phyloP scores from a whole-genome alignment of 2,329 filamentous ascomycete species.

The Penicillium vulpinum region DNA sequence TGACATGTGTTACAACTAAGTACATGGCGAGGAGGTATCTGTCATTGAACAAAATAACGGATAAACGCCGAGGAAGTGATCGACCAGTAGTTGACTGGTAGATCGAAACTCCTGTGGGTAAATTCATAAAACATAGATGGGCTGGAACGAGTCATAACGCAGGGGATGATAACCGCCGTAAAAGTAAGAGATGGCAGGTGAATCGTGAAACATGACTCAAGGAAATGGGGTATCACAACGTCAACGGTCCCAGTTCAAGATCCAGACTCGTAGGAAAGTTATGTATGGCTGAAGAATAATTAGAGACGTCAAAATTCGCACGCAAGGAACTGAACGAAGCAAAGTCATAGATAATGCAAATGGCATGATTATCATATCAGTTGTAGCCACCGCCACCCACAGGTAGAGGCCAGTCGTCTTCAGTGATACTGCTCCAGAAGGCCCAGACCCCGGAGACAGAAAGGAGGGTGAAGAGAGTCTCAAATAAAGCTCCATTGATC shows the following conservation, averaged over 20 bases:
- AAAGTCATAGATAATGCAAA: slow-evolving; percentile 1
- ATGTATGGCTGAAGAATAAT: slow-evolving; percentile 15
- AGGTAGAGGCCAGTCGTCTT: slow-evolving; percentile 88
- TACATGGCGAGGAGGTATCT: slow-evolving; percentile 40
- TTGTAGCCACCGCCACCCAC: slow-evolving; percentile 32
- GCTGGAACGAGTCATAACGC: slow-evolving; percentile 4
- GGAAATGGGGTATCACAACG: slow-evolving; percentile 28
- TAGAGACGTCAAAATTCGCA: slow-evolving; percentile 2
- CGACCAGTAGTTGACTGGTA: slow-evolving; percentile 3
- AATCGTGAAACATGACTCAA: slow-evolving; percentile 29
- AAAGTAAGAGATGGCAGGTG: slow-evolving; percentile 5
- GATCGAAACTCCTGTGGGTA: slow-evolving; percentile 5
- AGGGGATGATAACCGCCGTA: slow-evolving; percentile 10
- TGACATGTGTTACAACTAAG: slow-evolving; percentile 27
- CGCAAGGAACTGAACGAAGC: slow-evolving; percentile 6
- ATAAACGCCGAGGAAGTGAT: slow-evolving; percentile 16
- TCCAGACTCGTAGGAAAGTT: slow-evolving; percentile 13
- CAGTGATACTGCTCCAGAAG: slow-evolving; percentile 99
- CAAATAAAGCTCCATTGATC: slow-evolving; percentile 90
- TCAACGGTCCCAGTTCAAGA: slow-evolving; percentile 18
- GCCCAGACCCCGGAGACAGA: slow-evolving; percentile 82
- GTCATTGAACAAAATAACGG: slow-evolving; percentile 18
- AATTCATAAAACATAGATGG: background rate
- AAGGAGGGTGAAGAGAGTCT: slow-evolving; percentile 87
- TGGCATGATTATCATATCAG: slow-evolving; percentile 16